Conservation (phyloP, 2,329 filamentous ascomycete species). For the Phyllosticta citriasiana region DNA sequence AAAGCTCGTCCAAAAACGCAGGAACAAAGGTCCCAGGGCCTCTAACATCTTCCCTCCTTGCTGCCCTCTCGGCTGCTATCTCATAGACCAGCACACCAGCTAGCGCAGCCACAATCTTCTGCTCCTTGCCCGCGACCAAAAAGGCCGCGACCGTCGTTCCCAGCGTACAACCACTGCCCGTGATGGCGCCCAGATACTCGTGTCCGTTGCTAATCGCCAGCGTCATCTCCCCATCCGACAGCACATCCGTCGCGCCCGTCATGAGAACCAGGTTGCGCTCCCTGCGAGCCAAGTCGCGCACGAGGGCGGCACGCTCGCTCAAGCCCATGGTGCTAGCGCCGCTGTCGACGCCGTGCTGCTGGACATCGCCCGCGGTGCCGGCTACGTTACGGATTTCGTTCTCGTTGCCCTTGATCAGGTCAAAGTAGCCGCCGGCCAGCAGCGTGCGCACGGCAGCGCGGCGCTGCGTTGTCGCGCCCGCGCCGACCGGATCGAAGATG, state of each 20-base stretch:
- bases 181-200: slow-evolving; percentile 57
- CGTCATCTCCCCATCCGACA: slow-evolving; percentile 64
- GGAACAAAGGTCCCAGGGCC: slow-evolving; percentile 84
- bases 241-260: slow-evolving; percentile 68
- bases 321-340: slow-evolving; percentile 44
- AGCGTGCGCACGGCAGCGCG: slow-evolving; percentile 61
- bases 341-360: slow-evolving; percentile 81
- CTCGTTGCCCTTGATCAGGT: slow-evolving; percentile 91
- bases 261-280: slow-evolving; percentile 68
- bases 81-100: slow-evolving; percentile 71
- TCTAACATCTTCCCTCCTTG: slow-evolving; percentile 47
- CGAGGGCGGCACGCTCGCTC: slow-evolving; percentile 51
- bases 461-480: slow-evolving; percentile 69
- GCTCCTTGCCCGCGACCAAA: neutral
- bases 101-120: slow-evolving; percentile 49
- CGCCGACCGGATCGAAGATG: slow-evolving; percentile 82
- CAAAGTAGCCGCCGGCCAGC: slow-evolving; percentile 64
- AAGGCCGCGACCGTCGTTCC: slow-evolving; percentile 55
- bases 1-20: slow-evolving; percentile 67
- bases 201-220: slow-evolving; percentile 69
- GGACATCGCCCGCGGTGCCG: slow-evolving; percentile 35
- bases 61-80: slow-evolving; percentile 62
- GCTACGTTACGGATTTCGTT: slow-evolving; percentile 68
- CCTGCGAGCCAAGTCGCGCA: slow-evolving; percentile 54
- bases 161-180: slow-evolving; percentile 70